Conservation (phyloP, 805 yeast species). For the Geotrichum ghanense region DNA sequence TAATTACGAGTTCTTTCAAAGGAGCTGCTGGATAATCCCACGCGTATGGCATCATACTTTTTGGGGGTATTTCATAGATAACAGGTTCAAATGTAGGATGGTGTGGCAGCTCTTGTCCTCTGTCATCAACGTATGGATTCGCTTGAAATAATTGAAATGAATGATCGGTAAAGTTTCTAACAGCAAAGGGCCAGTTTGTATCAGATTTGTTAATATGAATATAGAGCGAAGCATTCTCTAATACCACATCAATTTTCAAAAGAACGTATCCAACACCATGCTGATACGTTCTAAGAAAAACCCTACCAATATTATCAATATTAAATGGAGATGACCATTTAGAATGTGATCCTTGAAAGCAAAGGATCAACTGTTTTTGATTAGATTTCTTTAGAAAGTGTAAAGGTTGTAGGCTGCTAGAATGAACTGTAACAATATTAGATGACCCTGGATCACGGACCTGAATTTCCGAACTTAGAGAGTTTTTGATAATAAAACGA, state of each 20-base stretch:
- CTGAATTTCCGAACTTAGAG: slow-evolving; percentile 41
- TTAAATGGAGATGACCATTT: slow-evolving; percentile 85
- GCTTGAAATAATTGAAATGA: slow-evolving; percentile 81
- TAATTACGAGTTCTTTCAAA: slow-evolving; percentile 65
- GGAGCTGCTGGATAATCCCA: slow-evolving; percentile 95
- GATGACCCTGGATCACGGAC: slow-evolving; percentile 61
- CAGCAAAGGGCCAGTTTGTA: slow-evolving; percentile 83
- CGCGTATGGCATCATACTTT: slow-evolving; percentile 94
- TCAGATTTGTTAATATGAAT: slow-evolving; percentile 63
- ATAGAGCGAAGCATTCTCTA: slow-evolving; percentile 78
- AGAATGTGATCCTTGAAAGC: slow-evolving; percentile 44
- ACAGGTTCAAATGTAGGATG: slow-evolving; percentile 62
- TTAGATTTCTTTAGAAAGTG: slow-evolving; percentile 45
- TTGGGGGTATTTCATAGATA: slow-evolving; percentile 70
- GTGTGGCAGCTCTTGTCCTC: slow-evolving; percentile 43
- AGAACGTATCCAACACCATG: slow-evolving; percentile 50
- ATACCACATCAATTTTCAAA: slow-evolving; percentile 56
- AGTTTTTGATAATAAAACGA: slow-evolving; percentile 63
- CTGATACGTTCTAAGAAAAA: slow-evolving; percentile 58
- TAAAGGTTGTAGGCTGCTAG: slow-evolving; percentile 20
- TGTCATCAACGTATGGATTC: slow-evolving; percentile 58
- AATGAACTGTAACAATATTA: slow-evolving; percentile 20
- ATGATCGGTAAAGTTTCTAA: slow-evolving; percentile 78
- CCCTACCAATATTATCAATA: slow-evolving; percentile 74
- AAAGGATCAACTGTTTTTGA: slow-evolving; percentile 49